phyloP scores from a whole-genome alignment of 2,329 filamentous ascomycete genomes.

The Ramichloridium luteum region DNA sequence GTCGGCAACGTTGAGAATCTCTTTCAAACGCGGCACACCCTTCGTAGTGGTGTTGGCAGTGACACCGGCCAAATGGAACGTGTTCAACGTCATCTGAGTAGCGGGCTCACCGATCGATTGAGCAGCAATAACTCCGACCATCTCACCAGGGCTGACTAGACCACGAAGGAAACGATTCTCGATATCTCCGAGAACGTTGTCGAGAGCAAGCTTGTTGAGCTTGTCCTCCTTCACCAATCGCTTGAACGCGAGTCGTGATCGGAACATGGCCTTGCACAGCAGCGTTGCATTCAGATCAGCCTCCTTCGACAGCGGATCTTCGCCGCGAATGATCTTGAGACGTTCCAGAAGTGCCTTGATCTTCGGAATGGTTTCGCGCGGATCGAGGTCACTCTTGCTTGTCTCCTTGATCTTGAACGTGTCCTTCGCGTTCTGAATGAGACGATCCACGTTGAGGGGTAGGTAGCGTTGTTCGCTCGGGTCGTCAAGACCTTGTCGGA shows the following conservation, averaged over 20 bases:
- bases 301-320: slow-evolving; percentile 69
- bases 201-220: slow-evolving; percentile 81
- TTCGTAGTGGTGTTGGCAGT: slow-evolving; percentile 99
- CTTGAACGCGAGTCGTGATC: slow-evolving; percentile 85
- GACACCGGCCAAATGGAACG: slow-evolving; percentile 99
- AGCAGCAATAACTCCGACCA: slow-evolving; percentile 94
- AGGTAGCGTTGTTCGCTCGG: slow-evolving; percentile 79
- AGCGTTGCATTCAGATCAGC: slow-evolving; percentile 81
- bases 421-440: slow-evolving; percentile 80
- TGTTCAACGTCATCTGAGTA: slow-evolving; percentile 98
- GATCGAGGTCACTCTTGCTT: slow-evolving; percentile 78
- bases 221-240: slow-evolving; percentile 75
- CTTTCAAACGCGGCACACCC: slow-evolving; percentile 96
- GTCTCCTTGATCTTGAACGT: slow-evolving; percentile 83
- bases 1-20: slow-evolving; percentile 94
- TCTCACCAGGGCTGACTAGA: slow-evolving; percentile 84
- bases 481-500: slow-evolving; percentile 61
- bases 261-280: slow-evolving; percentile 82
- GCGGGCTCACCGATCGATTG: slow-evolving; percentile 98
- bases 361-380: slow-evolving; percentile 71
- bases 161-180: slow-evolving; percentile 79
- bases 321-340: slow-evolving; percentile 75
- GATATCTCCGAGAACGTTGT: slow-evolving; percentile 82
- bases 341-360: slow-evolving; percentile 63
- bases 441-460: slow-evolving; percentile 79